These are phyloP conservation scores for Clathrospora elynae DNA, from an alignment of 2,329 filamentous ascomycete genomes.

Conservation along the genomic window DNA sequence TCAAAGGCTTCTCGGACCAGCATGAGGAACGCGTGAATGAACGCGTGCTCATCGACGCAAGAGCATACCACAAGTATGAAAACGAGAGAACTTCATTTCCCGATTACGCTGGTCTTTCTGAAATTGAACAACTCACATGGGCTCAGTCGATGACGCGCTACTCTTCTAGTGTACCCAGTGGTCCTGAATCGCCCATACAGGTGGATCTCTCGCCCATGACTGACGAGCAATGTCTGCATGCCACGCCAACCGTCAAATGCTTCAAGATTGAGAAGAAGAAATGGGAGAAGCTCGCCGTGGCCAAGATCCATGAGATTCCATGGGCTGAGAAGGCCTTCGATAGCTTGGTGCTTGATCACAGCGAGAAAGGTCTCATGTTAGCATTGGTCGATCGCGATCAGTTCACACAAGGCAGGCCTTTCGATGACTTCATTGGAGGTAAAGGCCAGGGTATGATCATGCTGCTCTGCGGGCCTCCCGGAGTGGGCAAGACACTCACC, in stretches of 20 bases:
- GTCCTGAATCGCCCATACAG: constrained; percentile 2
- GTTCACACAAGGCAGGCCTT: constrained; percentile 33
- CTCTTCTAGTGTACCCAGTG: constrained; percentile 1
- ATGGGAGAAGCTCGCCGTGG: constrained; percentile 19
- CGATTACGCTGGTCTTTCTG: constrained; percentile 10
- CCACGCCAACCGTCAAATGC: constrained; percentile 14
- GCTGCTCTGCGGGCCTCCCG: constrained; percentile 24
- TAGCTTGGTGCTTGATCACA: constrained; percentile 55
- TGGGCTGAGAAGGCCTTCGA: constrained; percentile 56
- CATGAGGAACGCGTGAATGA: constrained; percentile 13
- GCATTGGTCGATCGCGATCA: constrained; percentile 53
- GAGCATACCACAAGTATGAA: constrained; percentile 17
- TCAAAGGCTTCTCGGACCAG: constrained; percentile 48
- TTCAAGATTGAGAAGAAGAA: constrained; percentile 28
- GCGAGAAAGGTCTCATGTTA: constrained; percentile 56
- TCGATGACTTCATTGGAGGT: constrained; percentile 54
- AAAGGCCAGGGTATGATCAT: constrained; percentile 30
- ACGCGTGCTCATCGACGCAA: constrained; percentile 17
- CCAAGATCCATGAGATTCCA: constrained; percentile 49
- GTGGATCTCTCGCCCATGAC: constrained; percentile 17
- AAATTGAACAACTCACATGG: constrained; percentile 20
- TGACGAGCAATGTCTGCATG: constrained; percentile 19
- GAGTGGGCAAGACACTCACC: constrained; percentile 26
- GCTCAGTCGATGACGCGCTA: constrained; percentile 22
- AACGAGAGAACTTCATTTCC: constrained; percentile 6